A percentile compares a stretch with the other conserved stretches of the same genome.
Evolutionary conservation across 441 rosid species (phyloP).

Genomic region (Croton laevigatus): DNA sequence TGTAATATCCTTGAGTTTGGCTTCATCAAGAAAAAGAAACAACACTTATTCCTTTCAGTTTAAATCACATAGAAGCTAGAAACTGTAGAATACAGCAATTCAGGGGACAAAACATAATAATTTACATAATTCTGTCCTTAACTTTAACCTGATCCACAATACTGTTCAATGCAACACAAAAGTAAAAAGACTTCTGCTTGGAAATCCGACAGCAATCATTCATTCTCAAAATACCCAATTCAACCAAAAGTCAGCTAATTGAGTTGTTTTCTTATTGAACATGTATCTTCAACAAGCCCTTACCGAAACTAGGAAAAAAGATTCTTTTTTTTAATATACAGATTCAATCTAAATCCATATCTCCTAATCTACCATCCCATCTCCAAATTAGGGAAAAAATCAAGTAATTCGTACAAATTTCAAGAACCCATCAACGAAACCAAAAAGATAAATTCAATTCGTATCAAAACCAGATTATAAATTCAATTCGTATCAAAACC

Average conservation of each 20-base stretch:
- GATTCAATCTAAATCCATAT: slow-evolving; percentile 10
- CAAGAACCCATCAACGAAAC: slow-evolving; percentile 3
- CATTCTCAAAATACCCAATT: neutral
- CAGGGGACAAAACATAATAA: neutral
- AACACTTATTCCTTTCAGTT: neutral
- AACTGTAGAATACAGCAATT: neutral
- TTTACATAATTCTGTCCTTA: neutral
- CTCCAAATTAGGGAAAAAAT: neutral
- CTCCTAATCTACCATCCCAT: neutral
- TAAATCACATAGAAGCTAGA: neutral
- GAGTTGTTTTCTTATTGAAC: too few relatives aligned
- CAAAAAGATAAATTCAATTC: neutral
- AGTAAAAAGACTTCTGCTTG: neutral
- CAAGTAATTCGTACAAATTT: neutral
- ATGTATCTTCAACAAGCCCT: too few relatives aligned
- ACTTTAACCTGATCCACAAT: neutral
- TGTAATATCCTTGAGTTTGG: neutral
- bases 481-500: too few relatives aligned
- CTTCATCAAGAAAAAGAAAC: neutral
- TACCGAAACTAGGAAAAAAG: too few relatives aligned
- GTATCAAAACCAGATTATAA: too few relatives aligned
- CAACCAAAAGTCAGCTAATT: neutral
- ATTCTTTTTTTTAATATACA: too few relatives aligned
- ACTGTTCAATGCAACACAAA: neutral
- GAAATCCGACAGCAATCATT: neutral